These are phyloP conservation scores for Kalanchoe fedtschenkoi DNA, from an alignment of 164 flowering plant species.

Conservation along the genomic window DNA sequence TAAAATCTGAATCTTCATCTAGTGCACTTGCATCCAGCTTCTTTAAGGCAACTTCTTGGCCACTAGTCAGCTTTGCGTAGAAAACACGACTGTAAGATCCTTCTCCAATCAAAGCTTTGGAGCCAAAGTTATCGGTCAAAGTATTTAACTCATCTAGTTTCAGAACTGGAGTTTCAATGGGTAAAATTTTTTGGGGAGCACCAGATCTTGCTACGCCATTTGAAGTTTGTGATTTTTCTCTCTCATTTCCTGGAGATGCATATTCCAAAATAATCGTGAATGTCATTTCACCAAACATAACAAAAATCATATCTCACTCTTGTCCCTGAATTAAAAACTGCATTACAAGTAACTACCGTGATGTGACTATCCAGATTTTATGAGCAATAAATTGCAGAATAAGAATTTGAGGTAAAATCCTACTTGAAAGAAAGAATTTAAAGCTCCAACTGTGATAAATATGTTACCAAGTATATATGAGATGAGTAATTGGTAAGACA, in stretches of 20 bases:
- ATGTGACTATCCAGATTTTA: too few relatives aligned
- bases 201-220: constrained; percentile 29
- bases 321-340: too few relatives aligned
- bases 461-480: too few relatives aligned
- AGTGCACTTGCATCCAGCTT: constrained; percentile 59
- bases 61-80: constrained; percentile 41
- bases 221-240: constrained; percentile 42
- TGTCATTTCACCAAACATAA: too few relatives aligned
- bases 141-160: constrained; percentile 52
- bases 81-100: constrained; percentile 84
- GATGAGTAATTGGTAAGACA: too few relatives aligned
- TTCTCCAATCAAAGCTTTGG: constrained; percentile 74
- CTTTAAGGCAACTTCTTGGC: constrained; percentile 50
- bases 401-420: too few relatives aligned
- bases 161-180: constrained; percentile 59
- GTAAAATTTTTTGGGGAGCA: constrained; percentile 51
- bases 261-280: background rate
- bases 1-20: constrained; percentile 57
- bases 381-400: too few relatives aligned
- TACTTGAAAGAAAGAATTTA: too few relatives aligned
- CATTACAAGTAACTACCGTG: too few relatives aligned
- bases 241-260: constrained; percentile 29
- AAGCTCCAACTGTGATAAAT: too few relatives aligned
- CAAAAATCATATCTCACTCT: too few relatives aligned
- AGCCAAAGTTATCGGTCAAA: constrained; percentile 54